These are phyloP conservation scores for Tricholoma bakamatsutake DNA, from an alignment of 768 basidiomycete species.

Conservation along the genomic window DNA sequence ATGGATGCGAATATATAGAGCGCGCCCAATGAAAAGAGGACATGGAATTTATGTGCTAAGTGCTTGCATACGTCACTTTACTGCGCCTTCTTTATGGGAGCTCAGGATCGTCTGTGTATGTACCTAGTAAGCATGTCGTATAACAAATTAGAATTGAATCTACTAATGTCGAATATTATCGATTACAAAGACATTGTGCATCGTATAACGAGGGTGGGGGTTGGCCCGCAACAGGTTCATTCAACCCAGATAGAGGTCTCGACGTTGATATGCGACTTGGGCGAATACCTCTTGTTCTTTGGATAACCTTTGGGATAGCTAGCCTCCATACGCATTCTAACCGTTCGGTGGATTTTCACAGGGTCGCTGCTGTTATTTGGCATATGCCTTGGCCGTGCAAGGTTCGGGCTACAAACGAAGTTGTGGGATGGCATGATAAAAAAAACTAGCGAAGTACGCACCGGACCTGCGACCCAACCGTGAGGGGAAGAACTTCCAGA, in stretches of 20 bases:
- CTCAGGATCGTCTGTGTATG: too few species aligned
- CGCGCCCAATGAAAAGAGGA: background rate
- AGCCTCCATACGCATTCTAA: conserved; percentile 50
- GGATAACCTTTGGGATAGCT: conserved; percentile 19
- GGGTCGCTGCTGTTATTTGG: conserved; percentile 30
- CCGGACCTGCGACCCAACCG: conserved; percentile 22
- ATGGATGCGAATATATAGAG: conserved; percentile 21
- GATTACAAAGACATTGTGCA: too few species aligned
- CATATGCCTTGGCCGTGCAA: conserved; percentile 32
- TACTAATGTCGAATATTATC: too few species aligned
- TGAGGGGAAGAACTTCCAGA: conserved; percentile 41
- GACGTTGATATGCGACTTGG: conserved; percentile 22
- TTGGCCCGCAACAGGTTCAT: too few species aligned
- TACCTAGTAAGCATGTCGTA: too few species aligned
- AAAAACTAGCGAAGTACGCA: conserved; percentile 10
- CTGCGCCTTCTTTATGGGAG: too few species aligned
- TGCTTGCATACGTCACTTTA: too few species aligned
- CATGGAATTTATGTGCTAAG: background rate
- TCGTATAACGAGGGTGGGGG: too few species aligned
- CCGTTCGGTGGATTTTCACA: conserved; percentile 42
- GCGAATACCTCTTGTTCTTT: conserved; percentile 17
- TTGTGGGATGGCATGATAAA: background rate
- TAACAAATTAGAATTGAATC: too few species aligned
- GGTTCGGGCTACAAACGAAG: conserved; percentile 20
- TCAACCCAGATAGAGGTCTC: conserved; percentile 29